Evolutionary conservation across 805 yeast genomes (phyloP).

Genomic region (Saccharomycopsis olivae): DNA sequence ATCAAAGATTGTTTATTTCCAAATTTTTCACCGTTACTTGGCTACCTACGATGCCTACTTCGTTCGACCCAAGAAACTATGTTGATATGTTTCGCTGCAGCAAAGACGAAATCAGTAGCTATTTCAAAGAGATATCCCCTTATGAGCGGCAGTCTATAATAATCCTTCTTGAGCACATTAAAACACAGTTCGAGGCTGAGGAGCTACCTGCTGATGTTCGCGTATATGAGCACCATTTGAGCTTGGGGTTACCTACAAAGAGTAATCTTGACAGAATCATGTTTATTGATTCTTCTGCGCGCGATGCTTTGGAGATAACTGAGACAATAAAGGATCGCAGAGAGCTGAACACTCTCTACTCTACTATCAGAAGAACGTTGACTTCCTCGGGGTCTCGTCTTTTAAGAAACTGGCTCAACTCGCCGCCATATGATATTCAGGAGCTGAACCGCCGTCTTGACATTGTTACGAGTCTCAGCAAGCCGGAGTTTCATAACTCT

Average conservation of each 20-base stretch:
- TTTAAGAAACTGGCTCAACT: constrained; percentile 71
- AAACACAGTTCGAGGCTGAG: constrained; percentile 14
- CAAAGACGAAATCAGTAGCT: constrained; percentile 3
- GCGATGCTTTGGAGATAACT: constrained; percentile 65
- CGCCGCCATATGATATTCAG: constrained; percentile 55
- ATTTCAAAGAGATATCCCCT: background rate
- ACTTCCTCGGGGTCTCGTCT: constrained; percentile 76
- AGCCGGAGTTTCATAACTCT: constrained; percentile 27
- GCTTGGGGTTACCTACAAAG: constrained; percentile 57
- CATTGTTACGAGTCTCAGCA: too few species aligned
- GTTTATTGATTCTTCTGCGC: constrained; percentile 74
- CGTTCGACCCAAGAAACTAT: constrained; percentile 43
- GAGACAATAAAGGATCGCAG: constrained; percentile 46
- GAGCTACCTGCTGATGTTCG: background rate
- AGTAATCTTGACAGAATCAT: constrained; percentile 42
- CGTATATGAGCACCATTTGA: constrained; percentile 32
- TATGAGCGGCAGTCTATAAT: constrained; percentile 3
- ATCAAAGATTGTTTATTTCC: background rate
- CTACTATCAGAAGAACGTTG: constrained; percentile 60
- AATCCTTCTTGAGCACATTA: constrained; percentile 12
- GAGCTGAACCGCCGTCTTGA: constrained; percentile 50
- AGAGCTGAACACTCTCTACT: constrained; percentile 57
- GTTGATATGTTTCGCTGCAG: constrained; percentile 27
- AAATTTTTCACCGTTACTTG: constrained; percentile 9
- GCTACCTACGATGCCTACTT: background rate